These are phyloP conservation scores for Prillingera fragicola DNA, from an alignment of 1,284 basidiomycete genomes.

Conservation along the genomic window DNA sequence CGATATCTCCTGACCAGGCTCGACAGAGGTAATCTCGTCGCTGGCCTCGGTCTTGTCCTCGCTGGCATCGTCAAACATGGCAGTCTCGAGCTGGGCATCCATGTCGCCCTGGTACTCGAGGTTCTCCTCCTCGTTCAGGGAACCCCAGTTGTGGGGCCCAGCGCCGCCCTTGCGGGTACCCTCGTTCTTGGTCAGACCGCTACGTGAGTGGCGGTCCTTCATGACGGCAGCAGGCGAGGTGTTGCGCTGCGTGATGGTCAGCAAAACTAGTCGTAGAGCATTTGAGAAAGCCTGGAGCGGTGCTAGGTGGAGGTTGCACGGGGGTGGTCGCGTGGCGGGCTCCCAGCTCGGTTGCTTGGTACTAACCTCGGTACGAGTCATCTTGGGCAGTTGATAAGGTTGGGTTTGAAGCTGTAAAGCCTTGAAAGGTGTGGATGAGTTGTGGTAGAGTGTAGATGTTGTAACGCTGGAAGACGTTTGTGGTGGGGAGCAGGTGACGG, in stretches of 20 bases:
- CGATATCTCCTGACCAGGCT: slow-evolving; percentile 1
- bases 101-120: slow-evolving; percentile 45
- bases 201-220: slow-evolving; percentile 67
- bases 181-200: slow-evolving; percentile 64
- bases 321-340: background rate
- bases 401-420: slow-evolving; percentile 3
- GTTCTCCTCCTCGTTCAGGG: slow-evolving; percentile 58
- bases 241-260: slow-evolving; percentile 48
- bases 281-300: too few species aligned
- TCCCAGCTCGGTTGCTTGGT: background rate
- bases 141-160: slow-evolving; percentile 79
- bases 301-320: background rate
- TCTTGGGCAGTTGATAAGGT: slow-evolving; percentile 9
- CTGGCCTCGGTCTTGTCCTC: slow-evolving; percentile 4
- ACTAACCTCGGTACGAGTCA: slow-evolving; percentile 24
- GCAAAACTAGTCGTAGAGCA: background rate
- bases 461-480: too few species aligned
- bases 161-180: slow-evolving; percentile 64
- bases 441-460: slow-evolving; percentile 1
- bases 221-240: slow-evolving; percentile 64
- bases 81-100: slow-evolving; percentile 47
- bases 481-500: background rate
- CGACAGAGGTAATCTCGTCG: slow-evolving; percentile 2
- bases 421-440: slow-evolving; percentile 1
- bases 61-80: slow-evolving; percentile 51